Conservation (phyloP, 805 yeast species). For the Zygosaccharomyces siamensis region DNA sequence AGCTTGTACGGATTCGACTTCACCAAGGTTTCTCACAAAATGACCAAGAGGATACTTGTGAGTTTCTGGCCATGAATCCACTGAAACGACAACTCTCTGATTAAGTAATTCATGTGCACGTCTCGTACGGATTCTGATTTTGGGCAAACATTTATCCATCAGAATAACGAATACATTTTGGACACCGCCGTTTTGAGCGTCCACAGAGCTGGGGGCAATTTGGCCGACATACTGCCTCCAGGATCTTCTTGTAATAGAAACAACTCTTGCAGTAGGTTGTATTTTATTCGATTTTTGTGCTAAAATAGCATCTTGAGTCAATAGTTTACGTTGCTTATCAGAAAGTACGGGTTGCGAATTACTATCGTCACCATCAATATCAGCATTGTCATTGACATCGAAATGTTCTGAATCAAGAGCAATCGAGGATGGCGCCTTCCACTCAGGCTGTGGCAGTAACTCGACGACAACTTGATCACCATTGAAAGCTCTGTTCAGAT, state of each 20-base stretch:
- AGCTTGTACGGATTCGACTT: conserved; percentile 84
- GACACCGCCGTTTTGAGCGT: conserved; percentile 54
- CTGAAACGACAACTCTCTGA: conserved; percentile 84
- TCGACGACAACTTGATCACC: conserved; percentile 92
- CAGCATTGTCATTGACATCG: conserved; percentile 57
- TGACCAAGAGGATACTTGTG: conserved; percentile 93
- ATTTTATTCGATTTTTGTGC: conserved; percentile 51
- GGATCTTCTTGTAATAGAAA: conserved; percentile 80
- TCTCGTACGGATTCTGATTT: conserved; percentile 80
- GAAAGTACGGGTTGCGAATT: conserved; percentile 46
- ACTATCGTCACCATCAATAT: conserved; percentile 43
- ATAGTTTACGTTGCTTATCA: conserved; percentile 46
- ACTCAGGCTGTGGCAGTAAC: conserved; percentile 73
- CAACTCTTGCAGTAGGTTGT: conserved; percentile 92
- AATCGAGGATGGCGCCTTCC: conserved; percentile 81
- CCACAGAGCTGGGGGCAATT: conserved; percentile 71
- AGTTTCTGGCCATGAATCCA: conserved; percentile 86
- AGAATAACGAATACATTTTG: conserved; percentile 78
- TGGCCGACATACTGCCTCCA: conserved; percentile 98
- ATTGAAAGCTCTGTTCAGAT: conserved; percentile 84
- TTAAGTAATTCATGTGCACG: conserved; percentile 79
- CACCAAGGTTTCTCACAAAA: conserved; percentile 85
- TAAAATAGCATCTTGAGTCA: conserved; percentile 71
- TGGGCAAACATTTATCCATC: conserved; percentile 86
- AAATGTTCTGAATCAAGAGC: conserved; percentile 70